These are phyloP conservation scores for Candida tetrigidarum DNA, from an alignment of 1,139 yeast species.

Conservation along the genomic window DNA sequence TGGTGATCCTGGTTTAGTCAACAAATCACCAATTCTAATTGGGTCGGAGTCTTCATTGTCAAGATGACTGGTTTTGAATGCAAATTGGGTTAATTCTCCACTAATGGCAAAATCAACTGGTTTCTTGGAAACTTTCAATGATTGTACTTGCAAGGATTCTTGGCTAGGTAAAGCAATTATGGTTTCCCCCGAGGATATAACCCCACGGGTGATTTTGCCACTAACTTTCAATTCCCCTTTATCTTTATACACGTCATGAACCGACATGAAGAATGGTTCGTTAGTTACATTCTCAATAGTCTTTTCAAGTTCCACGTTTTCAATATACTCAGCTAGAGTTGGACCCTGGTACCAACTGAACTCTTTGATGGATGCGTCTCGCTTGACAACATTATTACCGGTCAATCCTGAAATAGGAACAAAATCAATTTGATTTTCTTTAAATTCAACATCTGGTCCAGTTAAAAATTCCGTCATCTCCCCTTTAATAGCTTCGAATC, in stretches of 20 bases:
- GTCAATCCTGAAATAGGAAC: constrained; percentile 87
- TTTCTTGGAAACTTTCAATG: constrained; percentile 30
- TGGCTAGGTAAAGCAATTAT: constrained; percentile 60
- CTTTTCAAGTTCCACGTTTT: constrained; percentile 28
- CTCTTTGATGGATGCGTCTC: constrained; percentile 31
- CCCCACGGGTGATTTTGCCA: constrained; percentile 80
- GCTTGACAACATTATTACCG: constrained; percentile 77
- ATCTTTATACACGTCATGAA: constrained; percentile 45
- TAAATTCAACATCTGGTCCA: constrained; percentile 62
- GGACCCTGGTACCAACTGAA: constrained; percentile 69
- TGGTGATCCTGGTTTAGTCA: constrained; percentile 52
- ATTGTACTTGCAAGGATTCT: constrained; percentile 37
- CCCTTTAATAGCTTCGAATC: constrained; percentile 64
- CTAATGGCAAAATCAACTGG: constrained; percentile 53
- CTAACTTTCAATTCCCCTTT: constrained; percentile 51
- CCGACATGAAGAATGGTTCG: constrained; percentile 52
- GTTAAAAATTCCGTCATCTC: constrained; percentile 64
- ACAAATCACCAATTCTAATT: constrained; percentile 68
- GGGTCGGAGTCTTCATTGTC: constrained; percentile 55
- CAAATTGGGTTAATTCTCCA: constrained; percentile 72
- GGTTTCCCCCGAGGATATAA: constrained; percentile 77
- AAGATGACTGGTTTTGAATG: constrained; percentile 50
- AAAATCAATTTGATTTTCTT: constrained; percentile 53
- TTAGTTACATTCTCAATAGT: constrained; percentile 24
- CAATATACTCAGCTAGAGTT: constrained; percentile 64